Base-by-base conservation (phyloP, 345 rosid genomes). In the Erucastrum elatum region DNA sequence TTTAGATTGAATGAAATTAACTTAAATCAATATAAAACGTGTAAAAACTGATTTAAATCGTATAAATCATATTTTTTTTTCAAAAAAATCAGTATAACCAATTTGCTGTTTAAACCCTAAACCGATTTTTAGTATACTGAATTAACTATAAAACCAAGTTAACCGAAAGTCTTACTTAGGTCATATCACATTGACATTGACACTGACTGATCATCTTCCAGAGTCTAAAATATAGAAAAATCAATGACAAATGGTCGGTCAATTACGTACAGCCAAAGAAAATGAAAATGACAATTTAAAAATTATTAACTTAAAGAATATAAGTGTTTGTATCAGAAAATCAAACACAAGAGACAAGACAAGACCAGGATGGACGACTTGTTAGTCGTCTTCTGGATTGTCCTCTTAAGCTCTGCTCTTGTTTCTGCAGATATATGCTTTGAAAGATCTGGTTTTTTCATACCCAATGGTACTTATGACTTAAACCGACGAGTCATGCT, bases 401-500 rank as follows among this genome's bases (percentile, higher is more conserved):
- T 64, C n/a, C 49, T 35, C 29, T 15, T 64, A 8, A 3, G 8
- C 26, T 9, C 68, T 64, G 26, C 11, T 35, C 15, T 6, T 64
- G 68, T 64, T 4, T 64, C 68, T 64, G 29, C 51, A 64, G 68
- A 17, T 35, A 64, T 35, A 35, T 64, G 68, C 30, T 12, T 62
- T 17, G 68, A 64, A 16, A 17, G 30, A 35, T 35, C 49, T 64
- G 67, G 51, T 64, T 35, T 1, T 13, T 65, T 78, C 67, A 56
- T n/a, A 56, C 8, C 53, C 2, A 78, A 59, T 10, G 17, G 6
- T 66, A 13, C 64, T 3, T 77, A 77, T 39, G 72, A 72, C 29
- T 8, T 16, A 35, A 72, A 72, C 63, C 77, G 82, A 7, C 49
- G 55, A 3, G 3, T 15, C 53, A 21, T 66, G n/a, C 77, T 78